Percentiles rank a stretch among this genome's conserved stretches.
These are phyloP conservation scores for Naganishia liquefaciens DNA, from an alignment of 1,284 basidiomycete genomes.

Conservation along the genomic window DNA sequence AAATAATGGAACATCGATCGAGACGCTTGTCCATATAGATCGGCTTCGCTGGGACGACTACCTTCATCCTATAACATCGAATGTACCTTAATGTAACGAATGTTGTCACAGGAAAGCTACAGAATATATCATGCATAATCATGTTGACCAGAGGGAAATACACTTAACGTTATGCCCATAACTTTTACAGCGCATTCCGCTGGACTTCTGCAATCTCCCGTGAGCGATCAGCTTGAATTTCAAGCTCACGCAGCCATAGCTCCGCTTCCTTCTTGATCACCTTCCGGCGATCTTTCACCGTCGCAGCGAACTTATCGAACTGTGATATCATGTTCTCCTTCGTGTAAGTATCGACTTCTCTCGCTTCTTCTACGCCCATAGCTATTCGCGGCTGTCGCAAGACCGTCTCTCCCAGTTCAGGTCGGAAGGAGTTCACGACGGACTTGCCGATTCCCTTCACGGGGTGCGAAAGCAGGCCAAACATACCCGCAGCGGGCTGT, in stretches of 20 bases:
- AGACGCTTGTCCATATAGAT: no score
- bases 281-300: constrained; percentile 1
- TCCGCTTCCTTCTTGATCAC: constrained; percentile 1
- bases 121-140: no score
- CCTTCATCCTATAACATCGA: no score
- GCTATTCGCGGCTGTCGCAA: constrained; percentile 1
- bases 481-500: constrained; percentile 3
- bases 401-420: constrained; percentile 3
- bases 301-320: background rate
- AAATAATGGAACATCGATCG: background rate
- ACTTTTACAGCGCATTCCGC: no score
- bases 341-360: background rate
- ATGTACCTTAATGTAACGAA: no score
- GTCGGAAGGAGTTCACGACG: constrained; percentile 25
- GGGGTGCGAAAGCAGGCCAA: constrained; percentile 1
- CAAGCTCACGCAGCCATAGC: background rate
- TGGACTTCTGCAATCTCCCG: background rate
- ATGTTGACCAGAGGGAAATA: no score
- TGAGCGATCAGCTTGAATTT: background rate
- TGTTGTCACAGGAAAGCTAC: no score
- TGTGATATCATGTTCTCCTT: background rate
- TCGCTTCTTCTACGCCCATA: background rate
- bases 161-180: no score
- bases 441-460: constrained; percentile 22
- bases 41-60: no score